phyloP scores from a whole-genome alignment of 495 filamentous ascomycete species.

The Staphylotrichum longicolle region DNA sequence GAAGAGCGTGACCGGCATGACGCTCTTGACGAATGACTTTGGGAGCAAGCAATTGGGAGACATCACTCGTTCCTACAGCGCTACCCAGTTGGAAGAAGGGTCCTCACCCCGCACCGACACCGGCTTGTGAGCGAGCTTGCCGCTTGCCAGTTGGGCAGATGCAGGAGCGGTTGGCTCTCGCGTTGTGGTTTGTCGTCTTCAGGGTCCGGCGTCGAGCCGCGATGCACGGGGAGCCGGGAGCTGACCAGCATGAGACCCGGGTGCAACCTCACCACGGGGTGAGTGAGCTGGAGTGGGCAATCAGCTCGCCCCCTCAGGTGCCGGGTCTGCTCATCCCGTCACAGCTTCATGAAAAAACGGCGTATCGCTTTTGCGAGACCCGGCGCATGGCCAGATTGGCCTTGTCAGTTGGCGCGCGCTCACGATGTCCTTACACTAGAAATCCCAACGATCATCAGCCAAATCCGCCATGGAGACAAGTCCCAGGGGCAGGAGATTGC shows the following conservation, averaged over 20 bases:
- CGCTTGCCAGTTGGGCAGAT: not conserved
- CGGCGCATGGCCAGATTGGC: not conserved
- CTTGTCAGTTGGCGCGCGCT: constrained; percentile 5
- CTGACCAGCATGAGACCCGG: constrained; percentile 13
- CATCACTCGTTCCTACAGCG: too few species aligned
- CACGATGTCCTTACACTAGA: not conserved
- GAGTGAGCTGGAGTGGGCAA: not conserved
- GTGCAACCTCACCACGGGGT: constrained; percentile 22
- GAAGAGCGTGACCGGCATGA: too few species aligned
- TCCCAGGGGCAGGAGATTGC: constrained; percentile 37
- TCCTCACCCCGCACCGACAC: constrained; percentile 10
- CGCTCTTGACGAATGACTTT: too few species aligned
- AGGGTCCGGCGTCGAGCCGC: constrained; percentile 14
- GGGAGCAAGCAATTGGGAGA: too few species aligned
- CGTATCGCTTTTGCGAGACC: constrained; percentile 9
- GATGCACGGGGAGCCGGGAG: constrained; percentile 17
- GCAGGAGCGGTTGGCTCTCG: constrained; percentile 7
- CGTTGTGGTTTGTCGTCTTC: constrained; percentile 10
- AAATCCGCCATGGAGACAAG: not conserved
- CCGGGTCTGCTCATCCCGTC: constrained; percentile 1
- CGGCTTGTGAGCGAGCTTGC: not conserved
- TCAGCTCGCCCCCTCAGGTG: not conserved
- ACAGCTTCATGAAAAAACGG: not conserved
- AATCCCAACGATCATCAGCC: not conserved
- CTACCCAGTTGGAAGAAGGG: not conserved